Evolutionary conservation across 1,139 yeast genomes (phyloP).

Genomic region (Suhomyces choctaworum): DNA sequence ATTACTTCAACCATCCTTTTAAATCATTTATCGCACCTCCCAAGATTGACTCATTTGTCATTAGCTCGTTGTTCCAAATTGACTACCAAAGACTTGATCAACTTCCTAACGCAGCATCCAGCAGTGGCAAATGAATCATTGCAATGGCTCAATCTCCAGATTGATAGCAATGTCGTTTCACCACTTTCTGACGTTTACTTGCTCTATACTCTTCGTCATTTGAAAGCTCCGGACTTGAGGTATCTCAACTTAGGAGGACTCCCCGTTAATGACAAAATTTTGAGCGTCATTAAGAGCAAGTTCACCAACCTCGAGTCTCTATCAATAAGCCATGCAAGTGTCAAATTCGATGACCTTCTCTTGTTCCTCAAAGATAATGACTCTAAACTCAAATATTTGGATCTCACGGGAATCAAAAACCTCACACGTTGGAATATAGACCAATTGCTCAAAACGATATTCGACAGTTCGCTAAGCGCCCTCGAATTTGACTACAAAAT

Average conservation of each 20-base stretch:
- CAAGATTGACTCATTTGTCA: conserved; percentile 72
- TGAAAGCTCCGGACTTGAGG: conserved; percentile 51
- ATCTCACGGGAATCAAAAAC: conserved; percentile 42
- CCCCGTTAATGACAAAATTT: conserved; percentile 57
- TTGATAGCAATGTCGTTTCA: conserved; percentile 66
- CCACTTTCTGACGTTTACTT: conserved; percentile 62
- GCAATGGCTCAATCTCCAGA: conserved; percentile 76
- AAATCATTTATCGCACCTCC: conserved; percentile 49
- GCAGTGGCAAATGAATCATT: conserved; percentile 57
- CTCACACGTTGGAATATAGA: conserved; percentile 28
- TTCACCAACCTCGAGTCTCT: conserved; percentile 61
- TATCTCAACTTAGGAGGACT: conserved; percentile 76
- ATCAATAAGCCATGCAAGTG: conserved; percentile 57
- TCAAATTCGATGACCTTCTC: conserved; percentile 51
- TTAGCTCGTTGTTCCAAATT: conserved; percentile 76
- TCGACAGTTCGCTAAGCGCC: conserved; percentile 32
- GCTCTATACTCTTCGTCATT: conserved; percentile 53
- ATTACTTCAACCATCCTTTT: conserved; percentile 58
- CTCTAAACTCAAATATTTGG: conserved; percentile 31
- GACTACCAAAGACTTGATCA: conserved; percentile 71
- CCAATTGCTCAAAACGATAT: conserved; percentile 29
- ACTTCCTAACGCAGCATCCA: conserved; percentile 73
- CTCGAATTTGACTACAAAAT: conserved; percentile 45
- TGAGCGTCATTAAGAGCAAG: conserved; percentile 55
- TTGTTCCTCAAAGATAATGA: conserved; percentile 42